A percentile compares a stretch with the other conserved stretches of the same genome.
Evolutionary conservation across 1,284 basidiomycete species (phyloP).

Genomic region (Marasmius tenuissimus): DNA sequence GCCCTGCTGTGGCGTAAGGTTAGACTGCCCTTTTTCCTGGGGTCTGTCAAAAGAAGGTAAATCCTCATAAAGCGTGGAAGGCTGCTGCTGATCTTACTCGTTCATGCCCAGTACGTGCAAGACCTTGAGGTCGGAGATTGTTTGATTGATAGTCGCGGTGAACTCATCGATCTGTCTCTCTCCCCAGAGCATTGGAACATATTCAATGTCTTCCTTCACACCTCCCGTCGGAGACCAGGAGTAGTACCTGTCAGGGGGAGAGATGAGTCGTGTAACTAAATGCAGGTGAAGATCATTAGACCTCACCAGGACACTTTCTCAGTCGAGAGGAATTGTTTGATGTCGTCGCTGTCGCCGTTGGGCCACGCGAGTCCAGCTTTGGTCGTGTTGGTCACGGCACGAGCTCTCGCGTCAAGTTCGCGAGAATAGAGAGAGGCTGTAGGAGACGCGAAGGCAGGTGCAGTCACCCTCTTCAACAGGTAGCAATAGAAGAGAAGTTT

Average conservation of each 20-base stretch:
- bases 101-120: slow-evolving; percentile 64
- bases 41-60: slow-evolving; percentile 38
- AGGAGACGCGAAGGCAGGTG: slow-evolving; percentile 4
- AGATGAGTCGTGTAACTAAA: not conserved
- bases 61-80: not conserved
- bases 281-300: slow-evolving; percentile 1
- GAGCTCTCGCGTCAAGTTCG: not conserved
- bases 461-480: not conserved
- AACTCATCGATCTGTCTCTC: slow-evolving; percentile 35
- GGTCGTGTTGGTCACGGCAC: slow-evolving; percentile 21
- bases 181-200: slow-evolving; percentile 66
- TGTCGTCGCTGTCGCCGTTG: slow-evolving; percentile 44
- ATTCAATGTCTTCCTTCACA: slow-evolving; percentile 33
- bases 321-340: slow-evolving; percentile 40
- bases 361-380: slow-evolving; percentile 64
- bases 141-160: slow-evolving; percentile 33
- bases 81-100: slow-evolving; percentile 46
- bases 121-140: slow-evolving; percentile 42
- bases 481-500: not conserved
- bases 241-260: slow-evolving; percentile 39
- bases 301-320: slow-evolving; percentile 45
- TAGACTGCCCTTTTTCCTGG: slow-evolving; percentile 58
- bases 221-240: slow-evolving; percentile 44
- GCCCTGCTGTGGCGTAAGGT: slow-evolving; percentile 50
- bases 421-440: not conserved